Percentiles rank a stretch among this genome's conserved stretches.
Conservation (phyloP, 78 protist species). For the Carpediemonas membranifera region DNA sequence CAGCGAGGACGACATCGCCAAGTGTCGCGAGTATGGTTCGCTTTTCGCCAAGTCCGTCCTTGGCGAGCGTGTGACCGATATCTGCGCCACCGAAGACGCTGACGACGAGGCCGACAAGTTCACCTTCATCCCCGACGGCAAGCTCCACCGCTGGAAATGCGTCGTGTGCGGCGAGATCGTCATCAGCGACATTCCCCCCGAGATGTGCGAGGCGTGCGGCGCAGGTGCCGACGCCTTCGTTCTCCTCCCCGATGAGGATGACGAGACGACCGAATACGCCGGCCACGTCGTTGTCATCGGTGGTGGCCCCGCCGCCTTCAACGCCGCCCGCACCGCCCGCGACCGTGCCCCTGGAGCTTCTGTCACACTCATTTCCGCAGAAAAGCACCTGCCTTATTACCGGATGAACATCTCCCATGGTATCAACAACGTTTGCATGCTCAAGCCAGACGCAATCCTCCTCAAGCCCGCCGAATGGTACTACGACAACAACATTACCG, state of each 20-base stretch:
- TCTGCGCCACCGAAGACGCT: neutral
- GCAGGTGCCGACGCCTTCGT: constrained; percentile 7
- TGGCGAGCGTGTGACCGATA: neutral
- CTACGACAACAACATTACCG: too few relatives aligned
- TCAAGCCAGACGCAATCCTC: too few relatives aligned
- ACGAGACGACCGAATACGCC: neutral
- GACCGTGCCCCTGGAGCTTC: too few relatives aligned
- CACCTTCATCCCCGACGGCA: too few relatives aligned
- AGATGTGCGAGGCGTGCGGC: constrained; percentile 6
- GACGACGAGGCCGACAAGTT: too few relatives aligned
- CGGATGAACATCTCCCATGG: neutral
- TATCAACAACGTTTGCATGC: neutral
- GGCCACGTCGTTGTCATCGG: constrained; percentile 7
- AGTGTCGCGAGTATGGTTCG: neutral
- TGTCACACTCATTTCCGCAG: neutral
- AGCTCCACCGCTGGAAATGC: constrained; percentile 1
- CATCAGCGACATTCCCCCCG: neutral
- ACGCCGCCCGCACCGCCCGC: too few relatives aligned
- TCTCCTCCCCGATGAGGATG: neutral
- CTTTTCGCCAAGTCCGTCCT: neutral
- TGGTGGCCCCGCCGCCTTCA: neutral
- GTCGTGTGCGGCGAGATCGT: constrained; percentile 10
- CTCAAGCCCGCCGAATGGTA: too few relatives aligned
- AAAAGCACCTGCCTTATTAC: constrained; percentile 1
- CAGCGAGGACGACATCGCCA: neutral